A percentile compares a stretch with the other conserved stretches of the same genome.
These are phyloP conservation scores for Myxozyma monticola DNA, from an alignment of 805 yeast genomes.

Conservation along the genomic window DNA sequence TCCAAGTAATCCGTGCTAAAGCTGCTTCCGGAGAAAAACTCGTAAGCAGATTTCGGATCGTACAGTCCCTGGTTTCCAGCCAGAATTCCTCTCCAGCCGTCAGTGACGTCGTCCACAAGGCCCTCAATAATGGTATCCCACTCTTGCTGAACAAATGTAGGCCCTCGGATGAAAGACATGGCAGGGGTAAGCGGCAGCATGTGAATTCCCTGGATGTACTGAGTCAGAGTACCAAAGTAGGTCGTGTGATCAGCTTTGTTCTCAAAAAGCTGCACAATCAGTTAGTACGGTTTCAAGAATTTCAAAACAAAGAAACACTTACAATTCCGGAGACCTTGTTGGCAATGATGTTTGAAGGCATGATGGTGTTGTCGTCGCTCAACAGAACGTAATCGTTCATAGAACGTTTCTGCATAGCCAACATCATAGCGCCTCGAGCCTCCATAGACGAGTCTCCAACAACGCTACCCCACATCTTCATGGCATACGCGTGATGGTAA, in stretches of 20 bases:
- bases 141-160: conserved; percentile 53
- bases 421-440: conserved; percentile 57
- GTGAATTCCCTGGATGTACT: conserved; percentile 76
- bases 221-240: conserved; percentile 60
- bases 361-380: conserved; percentile 48
- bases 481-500: conserved; percentile 64
- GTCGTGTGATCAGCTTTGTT: conserved; percentile 73
- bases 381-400: conserved; percentile 58
- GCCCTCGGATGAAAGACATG: conserved; percentile 55
- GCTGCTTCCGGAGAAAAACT: conserved; percentile 55
- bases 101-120: conserved; percentile 47
- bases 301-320: not conserved
- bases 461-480: conserved; percentile 67
- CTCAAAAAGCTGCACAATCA: no score
- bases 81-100: conserved; percentile 65
- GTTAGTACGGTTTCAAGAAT: conserved; percentile 4
- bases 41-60: conserved; percentile 64
- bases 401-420: conserved; percentile 55
- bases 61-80: conserved; percentile 71
- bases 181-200: conserved; percentile 72
- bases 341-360: conserved; percentile 52
- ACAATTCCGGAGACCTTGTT: conserved; percentile 69
- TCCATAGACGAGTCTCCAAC: conserved; percentile 55
- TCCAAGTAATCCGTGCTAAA: conserved; percentile 66
- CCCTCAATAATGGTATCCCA: conserved; percentile 55